Base-by-base conservation (phyloP, 768 basidiomycete species). In the Peribolospora kevripleyi region DNA sequence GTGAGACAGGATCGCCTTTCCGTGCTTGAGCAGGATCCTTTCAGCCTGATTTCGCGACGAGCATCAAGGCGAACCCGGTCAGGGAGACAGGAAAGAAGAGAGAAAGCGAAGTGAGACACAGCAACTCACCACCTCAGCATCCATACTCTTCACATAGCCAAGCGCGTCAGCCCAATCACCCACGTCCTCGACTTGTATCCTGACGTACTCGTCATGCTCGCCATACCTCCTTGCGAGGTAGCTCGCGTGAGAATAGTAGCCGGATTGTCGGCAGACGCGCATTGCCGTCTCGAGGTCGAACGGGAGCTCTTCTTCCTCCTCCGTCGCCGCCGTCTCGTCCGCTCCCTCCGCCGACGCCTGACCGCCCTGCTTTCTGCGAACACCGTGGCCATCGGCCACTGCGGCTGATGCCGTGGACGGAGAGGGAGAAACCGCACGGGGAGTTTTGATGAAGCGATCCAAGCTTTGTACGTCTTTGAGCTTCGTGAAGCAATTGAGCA, bases 241-340 rank as follows among this genome's bases (percentile, higher is more conserved):
- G 1, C 79, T 77, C 1, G 91, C 91, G 64, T 97, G 91, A 55
- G 88, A 81, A 62, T 84, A 93, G 66, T 91, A 97, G 0, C 87
- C 86, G 2, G 88, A 91, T 67, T 97, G 91, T 38, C 93, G 75
- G 63, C 90, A 95, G 39, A 97, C 91, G 3, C 87, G 77, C 53
- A 98, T 95, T 0, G 88, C 93, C 0, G 93, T 98, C 58, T 91
- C 87, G 47, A 98, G 74, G 65, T 97, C 93, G 65, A 97, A 98
- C 0, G 91, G 93, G 3, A 91, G 74, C 64, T 90, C 87, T 48
- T 62, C 62, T 41, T 73, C 70, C 43, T 54, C 62, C 50, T 5
- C 52, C 57, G 7, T 72, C 72, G 7, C 45, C 50, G 36, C 55
- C 54, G n/a, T 61, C 54, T 42, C 64, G 69, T 64, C 47, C 51